These are phyloP conservation scores for Smittium culicis DNA, from an alignment of 371 early-diverging fungal genomes.

Conservation along the genomic window DNA sequence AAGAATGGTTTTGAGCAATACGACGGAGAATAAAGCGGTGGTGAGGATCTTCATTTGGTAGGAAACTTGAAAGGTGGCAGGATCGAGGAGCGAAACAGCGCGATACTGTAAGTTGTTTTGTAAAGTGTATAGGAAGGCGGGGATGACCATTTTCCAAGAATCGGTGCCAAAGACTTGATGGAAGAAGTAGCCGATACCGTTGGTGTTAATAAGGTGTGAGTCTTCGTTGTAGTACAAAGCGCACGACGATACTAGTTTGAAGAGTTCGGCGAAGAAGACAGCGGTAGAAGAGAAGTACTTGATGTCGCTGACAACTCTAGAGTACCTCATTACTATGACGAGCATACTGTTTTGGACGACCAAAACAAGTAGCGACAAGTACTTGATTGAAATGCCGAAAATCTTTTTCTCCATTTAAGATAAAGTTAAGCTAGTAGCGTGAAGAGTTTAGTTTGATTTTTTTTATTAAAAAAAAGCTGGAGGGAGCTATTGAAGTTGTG, in stretches of 20 bases:
- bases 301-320: conserved; percentile 30
- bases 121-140: conserved; percentile 79
- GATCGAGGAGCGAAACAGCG: conserved; percentile 76
- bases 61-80: conserved; percentile 91
- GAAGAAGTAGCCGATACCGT: conserved; percentile 15
- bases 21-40: conserved; percentile 81
- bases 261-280: conserved; percentile 71
- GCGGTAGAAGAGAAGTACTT: conserved; percentile 70
- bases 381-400: conserved; percentile 53
- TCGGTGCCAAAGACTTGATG: conserved; percentile 45
- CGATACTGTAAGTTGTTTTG: conserved; percentile 93
- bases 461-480: too few relatives aligned
- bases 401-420: conserved; percentile 11
- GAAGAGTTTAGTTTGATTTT: too few relatives aligned
- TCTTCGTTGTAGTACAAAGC: conserved; percentile 35
- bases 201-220: conserved; percentile 18
- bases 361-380: conserved; percentile 65
- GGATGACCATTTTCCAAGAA: conserved; percentile 58
- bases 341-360: conserved; percentile 80
- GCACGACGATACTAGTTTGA: conserved; percentile 58
- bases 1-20: conserved; percentile 53
- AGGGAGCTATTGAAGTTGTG: too few relatives aligned
- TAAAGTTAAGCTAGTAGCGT: too few relatives aligned
- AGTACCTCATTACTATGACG: conserved; percentile 70
- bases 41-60: conserved; percentile 94